Conservation (phyloP, 176 grass and related monocot species). For the Alloteropsis semialata region DNA sequence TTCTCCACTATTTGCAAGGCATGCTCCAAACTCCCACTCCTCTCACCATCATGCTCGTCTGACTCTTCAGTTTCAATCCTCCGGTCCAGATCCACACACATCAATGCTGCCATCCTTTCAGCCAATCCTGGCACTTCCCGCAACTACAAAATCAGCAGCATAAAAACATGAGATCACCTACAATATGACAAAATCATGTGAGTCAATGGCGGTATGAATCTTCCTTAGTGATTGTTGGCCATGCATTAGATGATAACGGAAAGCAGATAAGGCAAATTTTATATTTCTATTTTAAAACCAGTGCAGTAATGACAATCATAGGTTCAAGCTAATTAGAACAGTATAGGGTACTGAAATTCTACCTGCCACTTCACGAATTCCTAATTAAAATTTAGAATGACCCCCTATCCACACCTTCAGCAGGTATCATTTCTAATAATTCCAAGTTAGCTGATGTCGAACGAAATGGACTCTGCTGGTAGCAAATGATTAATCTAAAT, state of each 20-base stretch:
- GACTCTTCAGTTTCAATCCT: conserved; percentile 38
- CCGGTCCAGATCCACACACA: conserved; percentile 82
- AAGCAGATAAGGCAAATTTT: not conserved
- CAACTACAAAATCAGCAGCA: conserved; percentile 53
- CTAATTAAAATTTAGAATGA: not conserved
- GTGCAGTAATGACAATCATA: not conserved
- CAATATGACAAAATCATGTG: not conserved
- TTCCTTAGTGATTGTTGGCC: not conserved
- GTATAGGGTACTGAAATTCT: not conserved
- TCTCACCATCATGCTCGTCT: conserved; percentile 21
- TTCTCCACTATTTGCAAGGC: conserved; percentile 60
- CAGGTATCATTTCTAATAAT: not conserved
- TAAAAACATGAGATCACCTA: not conserved
- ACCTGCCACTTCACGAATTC: not conserved
- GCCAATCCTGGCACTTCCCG: conserved; percentile 77
- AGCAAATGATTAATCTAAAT: not conserved
- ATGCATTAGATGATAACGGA: not conserved
- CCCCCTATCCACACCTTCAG: not conserved
- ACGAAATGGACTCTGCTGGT: not conserved
- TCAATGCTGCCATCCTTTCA: conserved; percentile 78
- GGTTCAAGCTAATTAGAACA: not conserved
- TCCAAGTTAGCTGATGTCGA: not conserved
- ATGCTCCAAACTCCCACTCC: conserved; percentile 33
- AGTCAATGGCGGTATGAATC: not conserved
- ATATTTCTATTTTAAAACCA: not conserved